Conservation (phyloP, 768 basidiomycete species). For the Lactarius hatsudake region DNA sequence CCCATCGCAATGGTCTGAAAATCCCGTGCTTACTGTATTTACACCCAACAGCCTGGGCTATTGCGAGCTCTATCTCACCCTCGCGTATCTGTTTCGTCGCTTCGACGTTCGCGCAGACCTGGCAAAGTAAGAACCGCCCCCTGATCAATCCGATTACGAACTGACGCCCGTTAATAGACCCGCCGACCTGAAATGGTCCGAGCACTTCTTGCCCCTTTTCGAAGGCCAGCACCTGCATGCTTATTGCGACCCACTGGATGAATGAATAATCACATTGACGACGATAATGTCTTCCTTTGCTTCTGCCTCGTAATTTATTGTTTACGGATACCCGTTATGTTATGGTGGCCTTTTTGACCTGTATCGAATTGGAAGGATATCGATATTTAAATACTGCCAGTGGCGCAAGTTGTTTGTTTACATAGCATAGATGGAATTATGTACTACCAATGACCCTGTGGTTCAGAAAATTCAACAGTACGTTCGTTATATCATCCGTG, state of each 20-base stretch:
- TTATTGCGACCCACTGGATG: constrained; percentile 13
- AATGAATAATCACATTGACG: constrained; percentile 16
- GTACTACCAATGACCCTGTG: constrained; percentile 47
- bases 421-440: constrained; percentile 1
- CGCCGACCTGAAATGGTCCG: constrained; percentile 15
- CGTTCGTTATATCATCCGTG: constrained; percentile 52
- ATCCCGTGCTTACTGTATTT: not conserved
- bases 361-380: not conserved
- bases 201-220: constrained; percentile 19
- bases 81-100: constrained; percentile 30
- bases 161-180: constrained; percentile 4
- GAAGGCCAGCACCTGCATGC: constrained; percentile 22
- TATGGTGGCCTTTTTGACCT: not conserved
- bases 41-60: constrained; percentile 22
- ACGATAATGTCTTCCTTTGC: not conserved
- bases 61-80: constrained; percentile 27
- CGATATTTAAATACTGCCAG: not conserved
- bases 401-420: not conserved
- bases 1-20: too few relatives aligned
- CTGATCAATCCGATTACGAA: not conserved
- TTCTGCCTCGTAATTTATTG: not conserved
- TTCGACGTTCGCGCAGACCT: constrained; percentile 25
- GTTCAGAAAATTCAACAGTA: constrained; percentile 63
- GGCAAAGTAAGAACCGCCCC: not conserved
- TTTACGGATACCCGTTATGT: not conserved